Evolutionary conservation across 1,284 basidiomycete genomes (phyloP).

Genomic region (Trichosporon sp.): DNA sequence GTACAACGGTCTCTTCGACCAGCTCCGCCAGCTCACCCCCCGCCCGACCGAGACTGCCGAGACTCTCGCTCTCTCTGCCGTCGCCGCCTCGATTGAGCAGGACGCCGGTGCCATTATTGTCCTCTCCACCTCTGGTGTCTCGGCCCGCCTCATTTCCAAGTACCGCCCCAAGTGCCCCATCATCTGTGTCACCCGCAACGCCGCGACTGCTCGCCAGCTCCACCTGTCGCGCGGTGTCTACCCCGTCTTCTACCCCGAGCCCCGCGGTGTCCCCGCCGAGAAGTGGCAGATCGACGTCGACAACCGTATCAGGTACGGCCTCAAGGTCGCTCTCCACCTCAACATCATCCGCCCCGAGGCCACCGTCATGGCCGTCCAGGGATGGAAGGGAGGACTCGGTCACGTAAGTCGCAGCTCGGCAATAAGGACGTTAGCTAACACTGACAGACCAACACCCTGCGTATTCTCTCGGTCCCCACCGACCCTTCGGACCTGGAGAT

Average conservation of each 20-base stretch:
- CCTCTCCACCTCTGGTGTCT: conserved; percentile 87
- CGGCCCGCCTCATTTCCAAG: conserved; percentile 93
- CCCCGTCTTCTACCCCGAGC: conserved; percentile 90
- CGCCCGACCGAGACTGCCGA: conserved; percentile 88
- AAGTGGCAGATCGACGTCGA: conserved; percentile 97
- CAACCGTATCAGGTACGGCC: conserved; percentile 67
- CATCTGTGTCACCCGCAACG: conserved; percentile 92
- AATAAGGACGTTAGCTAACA: conserved; percentile 22
- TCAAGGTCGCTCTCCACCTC: conserved; percentile 79
- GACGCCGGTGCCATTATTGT: conserved; percentile 91
- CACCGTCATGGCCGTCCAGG: conserved; percentile 92
- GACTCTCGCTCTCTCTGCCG: conserved; percentile 89
- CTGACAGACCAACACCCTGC: conserved; percentile 48
- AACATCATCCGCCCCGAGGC: conserved; percentile 85
- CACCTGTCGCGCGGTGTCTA: conserved; percentile 97
- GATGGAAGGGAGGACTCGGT: conserved; percentile 96
- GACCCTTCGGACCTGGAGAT: conserved; percentile 75
- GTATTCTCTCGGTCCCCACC: conserved; percentile 65
- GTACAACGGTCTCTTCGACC: conserved; percentile 87
- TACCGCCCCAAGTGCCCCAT: conserved; percentile 93
- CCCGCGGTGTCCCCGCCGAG: conserved; percentile 74
- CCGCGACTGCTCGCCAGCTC: conserved; percentile 92
- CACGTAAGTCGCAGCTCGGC: conserved; percentile 56
- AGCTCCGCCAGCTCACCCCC: conserved; percentile 69
- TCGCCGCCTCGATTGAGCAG: conserved; percentile 91